These are phyloP conservation scores for Penicillium cataractarum DNA, from an alignment of 495 filamentous ascomycete species.

Conservation along the genomic window DNA sequence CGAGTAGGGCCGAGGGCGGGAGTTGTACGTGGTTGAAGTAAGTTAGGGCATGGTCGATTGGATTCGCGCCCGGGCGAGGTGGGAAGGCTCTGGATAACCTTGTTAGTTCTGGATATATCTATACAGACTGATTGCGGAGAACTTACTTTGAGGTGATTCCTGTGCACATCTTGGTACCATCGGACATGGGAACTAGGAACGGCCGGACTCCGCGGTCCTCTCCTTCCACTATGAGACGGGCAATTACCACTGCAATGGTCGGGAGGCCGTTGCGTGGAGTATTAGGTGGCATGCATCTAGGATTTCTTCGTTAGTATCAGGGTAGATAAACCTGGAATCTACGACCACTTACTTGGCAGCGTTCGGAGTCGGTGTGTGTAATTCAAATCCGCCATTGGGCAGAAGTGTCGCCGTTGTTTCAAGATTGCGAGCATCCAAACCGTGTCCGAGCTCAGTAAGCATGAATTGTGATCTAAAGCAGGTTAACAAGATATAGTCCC, in stretches of 20 bases:
- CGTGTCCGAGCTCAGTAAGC: slow-evolving; percentile 43
- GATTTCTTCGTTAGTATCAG: background rate
- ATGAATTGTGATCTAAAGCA: slow-evolving; percentile 28
- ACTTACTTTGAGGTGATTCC: slow-evolving; percentile 29
- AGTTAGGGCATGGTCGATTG: slow-evolving; percentile 38
- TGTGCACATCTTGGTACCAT: slow-evolving; percentile 28
- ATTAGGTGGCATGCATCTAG: slow-evolving; percentile 40
- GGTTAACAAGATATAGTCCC: background rate
- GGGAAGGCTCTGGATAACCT: background rate
- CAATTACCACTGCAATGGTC: slow-evolving; percentile 33
- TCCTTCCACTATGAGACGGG: slow-evolving; percentile 32
- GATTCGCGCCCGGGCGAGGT: slow-evolving; percentile 29
- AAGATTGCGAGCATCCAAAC: slow-evolving; percentile 40
- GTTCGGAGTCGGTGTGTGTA: slow-evolving; percentile 31
- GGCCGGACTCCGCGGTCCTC: slow-evolving; percentile 30
- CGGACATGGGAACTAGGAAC: slow-evolving; percentile 32
- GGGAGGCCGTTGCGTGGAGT: slow-evolving; percentile 31
- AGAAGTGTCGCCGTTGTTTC: slow-evolving; percentile 43
- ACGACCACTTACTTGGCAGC: slow-evolving; percentile 31
- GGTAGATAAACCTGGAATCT: background rate
- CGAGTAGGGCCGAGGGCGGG: slow-evolving; percentile 26
- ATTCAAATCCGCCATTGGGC: slow-evolving; percentile 36
- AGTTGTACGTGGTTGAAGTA: slow-evolving; percentile 35
- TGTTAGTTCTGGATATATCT: background rate
- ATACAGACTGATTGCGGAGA: background rate